phyloP scores from a whole-genome alignment of 2,329 filamentous ascomycete species.

The Teratosphaeria zuluensis region DNA sequence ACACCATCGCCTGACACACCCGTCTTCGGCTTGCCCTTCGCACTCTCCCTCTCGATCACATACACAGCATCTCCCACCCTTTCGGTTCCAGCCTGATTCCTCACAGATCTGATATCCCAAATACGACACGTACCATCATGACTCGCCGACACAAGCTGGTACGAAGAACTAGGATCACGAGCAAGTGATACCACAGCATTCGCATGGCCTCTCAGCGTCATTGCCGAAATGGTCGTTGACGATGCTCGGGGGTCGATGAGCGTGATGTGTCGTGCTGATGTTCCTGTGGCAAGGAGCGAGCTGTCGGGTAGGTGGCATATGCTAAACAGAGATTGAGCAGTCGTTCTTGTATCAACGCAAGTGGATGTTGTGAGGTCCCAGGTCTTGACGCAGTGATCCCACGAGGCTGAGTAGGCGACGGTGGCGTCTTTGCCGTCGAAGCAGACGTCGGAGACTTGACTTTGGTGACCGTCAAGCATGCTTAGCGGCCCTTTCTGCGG shows the following conservation, averaged over 20 bases:
- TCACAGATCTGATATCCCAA: constrained; percentile 77
- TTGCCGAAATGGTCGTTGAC: constrained; percentile 65
- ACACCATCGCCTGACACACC: constrained; percentile 63
- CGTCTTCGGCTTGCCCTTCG: constrained; percentile 46
- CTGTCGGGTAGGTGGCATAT: constrained; percentile 62
- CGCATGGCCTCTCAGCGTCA: constrained; percentile 84
- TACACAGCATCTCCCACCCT: constrained; percentile 59
- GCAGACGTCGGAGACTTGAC: constrained; percentile 65
- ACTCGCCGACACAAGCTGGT: constrained; percentile 69
- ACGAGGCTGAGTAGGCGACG: constrained; percentile 82
- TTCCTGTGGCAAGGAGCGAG: constrained; percentile 61
- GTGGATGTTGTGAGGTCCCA: constrained; percentile 77
- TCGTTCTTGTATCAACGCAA: constrained; percentile 73
- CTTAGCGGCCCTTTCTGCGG: constrained; percentile 70
- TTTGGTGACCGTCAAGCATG: constrained; percentile 61
- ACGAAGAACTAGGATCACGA: constrained; percentile 56
- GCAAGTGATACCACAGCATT: constrained; percentile 59
- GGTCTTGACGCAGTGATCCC: constrained; percentile 84
- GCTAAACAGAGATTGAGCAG: constrained; percentile 72
- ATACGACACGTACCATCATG: constrained; percentile 88
- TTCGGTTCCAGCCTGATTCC: constrained; percentile 35
- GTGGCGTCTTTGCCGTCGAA: constrained; percentile 81
- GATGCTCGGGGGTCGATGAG: constrained; percentile 83
- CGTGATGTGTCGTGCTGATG: constrained; percentile 76
- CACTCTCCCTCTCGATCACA: constrained; percentile 68